Evolutionary conservation across 306 rosid species (phyloP).

Genomic region (Quercus bicolor): DNA sequence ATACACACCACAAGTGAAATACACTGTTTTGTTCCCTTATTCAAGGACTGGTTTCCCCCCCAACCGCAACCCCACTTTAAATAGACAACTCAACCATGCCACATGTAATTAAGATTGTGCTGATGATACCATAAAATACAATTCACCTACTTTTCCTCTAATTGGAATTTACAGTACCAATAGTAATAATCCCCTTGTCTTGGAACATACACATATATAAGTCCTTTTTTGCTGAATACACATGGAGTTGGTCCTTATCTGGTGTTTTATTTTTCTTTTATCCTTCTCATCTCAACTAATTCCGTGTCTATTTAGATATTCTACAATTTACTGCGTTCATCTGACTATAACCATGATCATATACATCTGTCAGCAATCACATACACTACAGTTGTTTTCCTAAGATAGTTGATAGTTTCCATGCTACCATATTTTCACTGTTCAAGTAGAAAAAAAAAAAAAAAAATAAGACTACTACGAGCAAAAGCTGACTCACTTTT

Average conservation of each 20-base stretch:
- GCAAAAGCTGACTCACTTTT: constrained; percentile 29
- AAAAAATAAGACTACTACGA: constrained; percentile 27
- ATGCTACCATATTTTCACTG: constrained; percentile 26
- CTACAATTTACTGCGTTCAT: no score
- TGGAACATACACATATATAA: no score
- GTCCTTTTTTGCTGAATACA: no score
- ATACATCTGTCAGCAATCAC: no score
- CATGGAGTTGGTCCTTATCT: no score
- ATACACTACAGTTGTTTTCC: not conserved
- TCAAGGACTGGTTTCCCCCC: constrained; percentile 20
- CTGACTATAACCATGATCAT: no score
- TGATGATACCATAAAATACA: not conserved
- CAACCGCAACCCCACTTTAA: constrained; percentile 30
- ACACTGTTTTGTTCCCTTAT: constrained; percentile 24
- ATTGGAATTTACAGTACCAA: no score
- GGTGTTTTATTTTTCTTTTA: no score
- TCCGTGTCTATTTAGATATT: no score
- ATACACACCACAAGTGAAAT: constrained; percentile 28
- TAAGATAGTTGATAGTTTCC: constrained; percentile 1
- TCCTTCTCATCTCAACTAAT: no score
- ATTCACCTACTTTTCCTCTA: no score
- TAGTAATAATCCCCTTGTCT: no score
- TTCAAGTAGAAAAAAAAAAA: not conserved
- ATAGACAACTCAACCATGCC: constrained; percentile 30
- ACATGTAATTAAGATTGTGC: not conserved